These are phyloP conservation scores for Diospyros kaki DNA, from an alignment of 148 eudicot genomes.

Conservation along the genomic window DNA sequence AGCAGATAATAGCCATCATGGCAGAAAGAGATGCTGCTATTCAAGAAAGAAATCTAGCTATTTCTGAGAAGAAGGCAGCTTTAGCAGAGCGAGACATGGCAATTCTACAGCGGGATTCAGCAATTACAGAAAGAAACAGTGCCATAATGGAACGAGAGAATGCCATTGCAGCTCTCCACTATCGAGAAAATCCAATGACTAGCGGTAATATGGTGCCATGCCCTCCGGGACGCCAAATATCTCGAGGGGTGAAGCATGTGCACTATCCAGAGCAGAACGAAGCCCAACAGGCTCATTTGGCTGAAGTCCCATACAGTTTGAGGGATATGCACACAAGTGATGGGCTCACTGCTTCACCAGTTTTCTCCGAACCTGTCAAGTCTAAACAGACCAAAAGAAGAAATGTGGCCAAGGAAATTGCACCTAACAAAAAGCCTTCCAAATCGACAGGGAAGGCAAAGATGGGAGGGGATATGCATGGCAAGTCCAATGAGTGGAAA, in stretches of 20 bases:
- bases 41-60: constrained; percentile 85
- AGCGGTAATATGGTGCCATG: constrained; percentile 37
- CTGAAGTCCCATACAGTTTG: constrained; percentile 41
- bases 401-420: constrained; percentile 42
- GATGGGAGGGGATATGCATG: constrained; percentile 48
- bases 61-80: constrained; percentile 84
- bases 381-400: constrained; percentile 46
- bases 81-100: constrained; percentile 88
- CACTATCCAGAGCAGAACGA: constrained; percentile 56
- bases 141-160: constrained; percentile 83
- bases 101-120: constrained; percentile 75
- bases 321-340: constrained; percentile 40
- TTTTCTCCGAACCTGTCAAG: constrained; percentile 43
- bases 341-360: constrained; percentile 33
- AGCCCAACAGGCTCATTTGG: constrained; percentile 34
- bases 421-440: constrained; percentile 43
- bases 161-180: constrained; percentile 76
- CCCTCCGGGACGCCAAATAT: constrained; percentile 60
- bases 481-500: constrained; percentile 50
- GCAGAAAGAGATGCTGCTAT: constrained; percentile 92
- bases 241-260: constrained; percentile 59
- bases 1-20: constrained; percentile 92
- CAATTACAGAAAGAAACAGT: constrained; percentile 69
- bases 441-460: constrained; percentile 49
- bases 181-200: constrained; percentile 53